phyloP scores from a whole-genome alignment of 2,329 filamentous ascomycete genomes.

The Pezicula rhizophila region DNA sequence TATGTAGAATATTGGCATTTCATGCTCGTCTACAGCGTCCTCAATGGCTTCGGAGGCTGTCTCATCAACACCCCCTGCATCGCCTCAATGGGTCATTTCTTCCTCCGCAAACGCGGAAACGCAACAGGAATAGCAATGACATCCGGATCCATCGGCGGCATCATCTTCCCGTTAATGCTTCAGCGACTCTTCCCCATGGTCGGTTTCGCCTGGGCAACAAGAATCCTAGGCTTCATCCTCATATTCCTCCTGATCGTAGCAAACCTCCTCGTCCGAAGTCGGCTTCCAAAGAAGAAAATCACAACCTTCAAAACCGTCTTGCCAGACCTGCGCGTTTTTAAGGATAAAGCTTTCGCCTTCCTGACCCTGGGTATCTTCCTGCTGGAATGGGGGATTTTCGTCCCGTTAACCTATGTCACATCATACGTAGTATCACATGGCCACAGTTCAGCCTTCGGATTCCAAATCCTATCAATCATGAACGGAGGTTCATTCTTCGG shows the following conservation, averaged over 20 bases:
- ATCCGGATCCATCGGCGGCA: conserved; percentile 52
- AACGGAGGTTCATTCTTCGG: conserved; percentile 80
- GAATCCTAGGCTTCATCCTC: conserved; percentile 26
- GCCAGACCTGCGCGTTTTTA: conserved; percentile 63
- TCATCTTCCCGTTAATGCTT: conserved; percentile 46
- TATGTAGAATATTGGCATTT: conserved; percentile 59
- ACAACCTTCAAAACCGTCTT: conserved; percentile 27
- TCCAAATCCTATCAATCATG: conserved; percentile 75
- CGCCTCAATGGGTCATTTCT: conserved; percentile 60
- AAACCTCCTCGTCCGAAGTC: conserved; percentile 38
- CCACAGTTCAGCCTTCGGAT: conserved; percentile 61
- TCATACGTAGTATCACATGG: conserved; percentile 66
- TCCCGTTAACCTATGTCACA: conserved; percentile 79
- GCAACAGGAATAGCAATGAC: conserved; percentile 63
- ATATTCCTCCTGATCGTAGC: conserved; percentile 21
- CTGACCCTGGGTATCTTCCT: conserved; percentile 66
- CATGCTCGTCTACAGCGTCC: conserved; percentile 56
- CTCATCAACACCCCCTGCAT: conserved; percentile 62
- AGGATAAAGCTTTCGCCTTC: conserved; percentile 55
- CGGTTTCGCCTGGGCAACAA: conserved; percentile 28
- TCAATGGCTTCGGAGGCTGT: conserved; percentile 57
- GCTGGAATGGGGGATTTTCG: conserved; percentile 70
- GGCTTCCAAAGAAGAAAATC: conserved; percentile 55
- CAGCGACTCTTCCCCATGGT: conserved; percentile 25
- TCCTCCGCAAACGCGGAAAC: conserved; percentile 52